Evolutionary conservation across 352 stramenopile genomes (phyloP).

Genomic region (Globisporangium camurandrum): DNA sequence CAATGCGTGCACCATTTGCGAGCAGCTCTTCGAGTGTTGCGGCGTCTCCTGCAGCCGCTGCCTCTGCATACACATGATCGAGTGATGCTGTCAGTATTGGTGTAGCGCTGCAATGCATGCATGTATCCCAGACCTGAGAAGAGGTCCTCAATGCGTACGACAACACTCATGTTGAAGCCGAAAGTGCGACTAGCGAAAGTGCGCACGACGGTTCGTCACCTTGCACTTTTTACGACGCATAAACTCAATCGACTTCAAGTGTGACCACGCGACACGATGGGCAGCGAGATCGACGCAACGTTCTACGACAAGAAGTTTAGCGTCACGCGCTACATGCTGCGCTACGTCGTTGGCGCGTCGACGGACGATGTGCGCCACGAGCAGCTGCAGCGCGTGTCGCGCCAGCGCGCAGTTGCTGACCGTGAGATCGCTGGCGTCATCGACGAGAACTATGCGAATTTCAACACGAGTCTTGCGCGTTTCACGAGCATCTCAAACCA

Average conservation of each 20-base stretch:
- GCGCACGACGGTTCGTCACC: constrained; percentile 5
- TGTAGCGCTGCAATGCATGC: background rate
- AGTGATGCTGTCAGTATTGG: background rate
- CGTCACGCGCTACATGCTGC: constrained; percentile 70
- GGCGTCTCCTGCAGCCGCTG: constrained; percentile 30
- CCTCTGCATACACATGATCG: constrained; percentile 17
- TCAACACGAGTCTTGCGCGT: constrained; percentile 76
- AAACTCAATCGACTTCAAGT: background rate
- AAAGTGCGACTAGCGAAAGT: background rate
- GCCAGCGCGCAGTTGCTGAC: constrained; percentile 58
- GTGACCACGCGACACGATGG: constrained; percentile 9
- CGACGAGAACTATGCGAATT: constrained; percentile 79
- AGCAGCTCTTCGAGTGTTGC: constrained; percentile 27
- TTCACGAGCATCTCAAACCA: constrained; percentile 77
- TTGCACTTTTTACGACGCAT: too few species aligned
- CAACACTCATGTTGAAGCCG: constrained; percentile 21
- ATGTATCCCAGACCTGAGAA: constrained; percentile 32
- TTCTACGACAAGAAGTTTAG: constrained; percentile 87
- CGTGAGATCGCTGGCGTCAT: constrained; percentile 76
- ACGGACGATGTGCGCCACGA: constrained; percentile 62
- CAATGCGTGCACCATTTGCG: constrained; percentile 34
- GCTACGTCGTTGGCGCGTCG: constrained; percentile 56
- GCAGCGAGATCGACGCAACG: constrained; percentile 60
- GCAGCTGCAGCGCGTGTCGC: constrained; percentile 53
- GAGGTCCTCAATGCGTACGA: constrained; percentile 53